phyloP scores from a whole-genome alignment of 2,329 filamentous ascomycete species.

The Fusarium sp. region DNA sequence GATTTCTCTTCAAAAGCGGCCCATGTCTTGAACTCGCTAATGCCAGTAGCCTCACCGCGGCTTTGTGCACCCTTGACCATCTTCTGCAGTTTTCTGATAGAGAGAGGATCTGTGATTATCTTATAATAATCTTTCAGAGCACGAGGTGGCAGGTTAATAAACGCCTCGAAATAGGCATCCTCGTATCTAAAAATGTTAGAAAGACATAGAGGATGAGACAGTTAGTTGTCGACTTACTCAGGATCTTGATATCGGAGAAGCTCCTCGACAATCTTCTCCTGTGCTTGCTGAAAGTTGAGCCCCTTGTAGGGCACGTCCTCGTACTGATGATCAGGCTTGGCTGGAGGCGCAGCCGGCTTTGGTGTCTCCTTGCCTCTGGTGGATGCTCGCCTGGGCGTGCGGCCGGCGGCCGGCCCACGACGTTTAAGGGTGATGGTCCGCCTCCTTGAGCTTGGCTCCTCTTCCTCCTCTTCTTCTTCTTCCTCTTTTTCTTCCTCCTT shows the following conservation, averaged over 20 bases:
- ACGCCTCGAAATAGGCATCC: constrained; percentile 77
- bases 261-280: constrained; percentile 85
- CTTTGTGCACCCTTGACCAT: constrained; percentile 78
- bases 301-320: constrained; percentile 73
- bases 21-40: constrained; percentile 83
- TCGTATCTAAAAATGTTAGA: constrained; percentile 64
- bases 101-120: constrained; percentile 83
- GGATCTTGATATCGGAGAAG: constrained; percentile 75
- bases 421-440: constrained; percentile 54
- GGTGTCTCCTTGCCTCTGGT: constrained; percentile 47
- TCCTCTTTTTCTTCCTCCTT: constrained; percentile 46
- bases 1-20: constrained; percentile 82
- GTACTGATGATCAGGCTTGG: constrained; percentile 63
- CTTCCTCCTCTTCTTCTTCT: constrained; percentile 44
- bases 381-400: constrained; percentile 48
- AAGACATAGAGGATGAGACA: not conserved
- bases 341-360: constrained; percentile 50
- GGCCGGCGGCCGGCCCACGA: constrained; percentile 44
- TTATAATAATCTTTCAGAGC: constrained; percentile 87
- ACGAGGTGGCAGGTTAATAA: constrained; percentile 80
- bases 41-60: constrained; percentile 70
- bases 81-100: constrained; percentile 81
- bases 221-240: constrained; percentile 57
- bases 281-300: constrained; percentile 83
- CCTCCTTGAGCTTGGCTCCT: constrained; percentile 46